Evolutionary conservation across 768 basidiomycete genomes (phyloP).

Genomic region (Suillus placidus): DNA sequence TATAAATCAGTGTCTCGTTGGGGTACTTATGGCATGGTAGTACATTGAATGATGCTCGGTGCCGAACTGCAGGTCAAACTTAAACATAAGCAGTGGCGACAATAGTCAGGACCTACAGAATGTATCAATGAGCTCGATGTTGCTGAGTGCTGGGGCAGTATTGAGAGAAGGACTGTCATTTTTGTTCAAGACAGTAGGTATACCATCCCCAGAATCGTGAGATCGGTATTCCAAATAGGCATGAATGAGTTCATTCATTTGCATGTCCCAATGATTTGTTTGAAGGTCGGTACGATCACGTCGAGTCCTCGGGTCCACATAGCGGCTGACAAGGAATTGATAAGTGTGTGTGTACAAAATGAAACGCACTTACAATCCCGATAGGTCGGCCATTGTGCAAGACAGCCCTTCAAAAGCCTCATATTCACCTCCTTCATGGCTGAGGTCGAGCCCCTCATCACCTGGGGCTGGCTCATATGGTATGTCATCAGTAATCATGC

Average conservation of each 20-base stretch:
- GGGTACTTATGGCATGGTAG: conserved; percentile 9
- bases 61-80: background rate
- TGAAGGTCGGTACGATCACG: conserved; percentile 21
- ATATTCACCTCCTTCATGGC: conserved; percentile 7
- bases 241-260: conserved; percentile 14
- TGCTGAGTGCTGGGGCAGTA: background rate
- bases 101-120: conserved; percentile 1
- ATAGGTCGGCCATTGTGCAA: background rate
- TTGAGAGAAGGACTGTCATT: background rate
- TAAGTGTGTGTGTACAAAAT: background rate
- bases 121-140: conserved; percentile 6
- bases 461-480: conserved; percentile 2
- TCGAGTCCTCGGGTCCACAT: background rate
- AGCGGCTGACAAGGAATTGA: background rate
- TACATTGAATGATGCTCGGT: background rate
- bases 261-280: conserved; percentile 22
- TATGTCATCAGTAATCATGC: background rate
- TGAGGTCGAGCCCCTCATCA: conserved; percentile 11
- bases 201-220: conserved; percentile 4
- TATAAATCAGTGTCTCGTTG: conserved; percentile 17
- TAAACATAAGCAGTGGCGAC: background rate
- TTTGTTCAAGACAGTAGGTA: background rate
- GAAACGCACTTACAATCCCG: background rate
- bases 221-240: conserved; percentile 8
- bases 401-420: background rate